Evolutionary conservation across 1,139 yeast genomes (phyloP).

Genomic region (Zhuliangozyma blackwelliae): DNA sequence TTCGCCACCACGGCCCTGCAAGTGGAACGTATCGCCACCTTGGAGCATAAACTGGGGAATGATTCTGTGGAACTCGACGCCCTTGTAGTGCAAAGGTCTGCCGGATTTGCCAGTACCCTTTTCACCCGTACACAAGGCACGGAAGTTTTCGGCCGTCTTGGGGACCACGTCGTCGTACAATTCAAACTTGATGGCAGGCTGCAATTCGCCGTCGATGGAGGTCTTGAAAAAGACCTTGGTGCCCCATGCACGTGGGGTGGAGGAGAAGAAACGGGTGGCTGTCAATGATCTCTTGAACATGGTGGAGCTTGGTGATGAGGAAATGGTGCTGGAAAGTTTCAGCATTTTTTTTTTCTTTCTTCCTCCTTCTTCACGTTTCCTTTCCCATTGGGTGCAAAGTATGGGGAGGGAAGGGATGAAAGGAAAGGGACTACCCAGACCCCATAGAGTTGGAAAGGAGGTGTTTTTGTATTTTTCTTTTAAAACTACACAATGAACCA

Average conservation of each 20-base stretch:
- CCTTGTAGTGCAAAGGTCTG: slow-evolving; percentile 13
- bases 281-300: too few species aligned
- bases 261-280: slow-evolving; percentile 26
- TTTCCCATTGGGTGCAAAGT: neutral
- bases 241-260: slow-evolving; percentile 26
- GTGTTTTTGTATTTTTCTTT: too few species aligned
- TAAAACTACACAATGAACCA: neutral
- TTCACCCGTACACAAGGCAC: slow-evolving; percentile 92
- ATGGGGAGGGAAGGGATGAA: neutral
- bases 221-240: slow-evolving; percentile 35
- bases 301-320: neutral
- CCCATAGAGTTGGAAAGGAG: neutral
- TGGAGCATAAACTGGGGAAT: slow-evolving; percentile 43
- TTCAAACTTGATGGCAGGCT: slow-evolving; percentile 37
- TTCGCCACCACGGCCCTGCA: slow-evolving; percentile 39
- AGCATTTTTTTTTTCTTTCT: too few species aligned
- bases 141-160: slow-evolving; percentile 94
- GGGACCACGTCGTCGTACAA: slow-evolving; percentile 90
- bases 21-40: slow-evolving; percentile 42
- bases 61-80: slow-evolving; percentile 53
- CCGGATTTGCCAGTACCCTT: slow-evolving; percentile 71
- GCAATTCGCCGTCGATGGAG: slow-evolving; percentile 30
- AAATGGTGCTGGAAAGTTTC: neutral
- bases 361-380: neutral
- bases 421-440: neutral